A percentile compares a stretch with the other conserved stretches of the same genome.
These are phyloP conservation scores for Purshia tridentata DNA, from an alignment of 306 rosid species.

Conservation along the genomic window DNA sequence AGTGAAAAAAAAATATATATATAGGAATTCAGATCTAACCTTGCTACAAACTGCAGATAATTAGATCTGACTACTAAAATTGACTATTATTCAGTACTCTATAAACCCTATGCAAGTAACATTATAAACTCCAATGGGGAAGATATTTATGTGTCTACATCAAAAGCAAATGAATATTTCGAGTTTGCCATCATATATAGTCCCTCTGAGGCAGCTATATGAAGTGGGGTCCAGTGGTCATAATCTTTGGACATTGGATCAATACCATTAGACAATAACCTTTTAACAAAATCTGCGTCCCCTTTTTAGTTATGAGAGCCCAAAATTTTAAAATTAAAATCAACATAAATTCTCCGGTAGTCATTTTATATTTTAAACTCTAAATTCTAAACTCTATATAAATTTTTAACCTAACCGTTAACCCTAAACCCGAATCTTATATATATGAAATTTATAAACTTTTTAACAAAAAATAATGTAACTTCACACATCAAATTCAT, in stretches of 20 bases:
- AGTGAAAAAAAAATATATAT: too few species aligned
- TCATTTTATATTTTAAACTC: too few species aligned
- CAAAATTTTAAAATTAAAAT: too few species aligned
- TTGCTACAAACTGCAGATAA: neutral
- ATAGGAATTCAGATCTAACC: neutral
- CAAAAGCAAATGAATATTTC: neutral
- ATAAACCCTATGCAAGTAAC: neutral
- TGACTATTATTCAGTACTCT: neutral
- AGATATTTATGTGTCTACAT: neutral
- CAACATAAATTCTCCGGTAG: too few species aligned
- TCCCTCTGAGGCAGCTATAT: constrained; percentile 83
- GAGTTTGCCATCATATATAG: constrained; percentile 68
- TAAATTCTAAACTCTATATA: too few species aligned
- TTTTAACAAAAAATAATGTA: too few species aligned
- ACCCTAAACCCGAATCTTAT: too few species aligned
- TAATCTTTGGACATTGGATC: constrained; percentile 88
- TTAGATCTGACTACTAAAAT: neutral
- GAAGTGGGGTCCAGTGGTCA: constrained; percentile 85
- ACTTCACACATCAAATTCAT: too few species aligned
- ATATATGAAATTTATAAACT: too few species aligned
- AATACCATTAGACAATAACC: constrained; percentile 68
- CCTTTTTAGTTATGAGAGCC: too few species aligned
- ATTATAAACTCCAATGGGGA: neutral
- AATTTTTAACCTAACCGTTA: too few species aligned
- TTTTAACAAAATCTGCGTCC: constrained; percentile 70